phyloP scores from a whole-genome alignment of 306 rosid species.

The Glycine tomentella region DNA sequence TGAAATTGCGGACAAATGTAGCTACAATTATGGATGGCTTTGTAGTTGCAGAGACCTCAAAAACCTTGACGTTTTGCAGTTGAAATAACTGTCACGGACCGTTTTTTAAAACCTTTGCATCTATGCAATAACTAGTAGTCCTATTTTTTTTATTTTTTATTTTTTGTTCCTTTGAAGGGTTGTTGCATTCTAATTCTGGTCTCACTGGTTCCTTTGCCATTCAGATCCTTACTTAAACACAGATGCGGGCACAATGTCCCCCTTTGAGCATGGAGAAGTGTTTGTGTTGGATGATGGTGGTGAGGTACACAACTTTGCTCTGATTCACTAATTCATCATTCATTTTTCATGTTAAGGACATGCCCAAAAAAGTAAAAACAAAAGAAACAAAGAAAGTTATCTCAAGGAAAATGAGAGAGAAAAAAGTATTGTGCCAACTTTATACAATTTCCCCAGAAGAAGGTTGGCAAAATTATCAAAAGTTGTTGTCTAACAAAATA shows the following conservation, averaged over 20 bases:
- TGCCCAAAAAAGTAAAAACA: not conserved
- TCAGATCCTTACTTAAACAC: conserved; percentile 98
- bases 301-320: conserved; percentile 64
- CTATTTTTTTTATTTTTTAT: not conserved
- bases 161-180: not conserved
- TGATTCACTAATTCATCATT: not conserved
- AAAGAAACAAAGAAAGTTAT: not conserved
- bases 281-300: conserved; percentile 96
- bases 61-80: not conserved
- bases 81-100: not conserved
- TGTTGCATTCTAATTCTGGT: conserved; percentile 26
- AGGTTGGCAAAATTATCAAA: conserved; percentile 39
- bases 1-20: not conserved
- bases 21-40: not conserved
- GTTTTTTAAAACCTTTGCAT: not conserved
- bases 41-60: not conserved
- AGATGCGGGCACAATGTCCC: conserved; percentile 99
- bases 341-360: conserved; percentile 29
- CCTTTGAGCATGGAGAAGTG: conserved; percentile 96
- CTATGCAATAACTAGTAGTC: not conserved
- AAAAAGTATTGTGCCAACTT: conserved; percentile 32
- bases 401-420: conserved; percentile 19
- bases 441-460: conserved; percentile 33
- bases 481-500: conserved; percentile 16
- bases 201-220: conserved; percentile 6